These are phyloP conservation scores for Alternaria hordeiaustralica DNA, from an alignment of 2,329 filamentous ascomycete species.

Conservation along the genomic window DNA sequence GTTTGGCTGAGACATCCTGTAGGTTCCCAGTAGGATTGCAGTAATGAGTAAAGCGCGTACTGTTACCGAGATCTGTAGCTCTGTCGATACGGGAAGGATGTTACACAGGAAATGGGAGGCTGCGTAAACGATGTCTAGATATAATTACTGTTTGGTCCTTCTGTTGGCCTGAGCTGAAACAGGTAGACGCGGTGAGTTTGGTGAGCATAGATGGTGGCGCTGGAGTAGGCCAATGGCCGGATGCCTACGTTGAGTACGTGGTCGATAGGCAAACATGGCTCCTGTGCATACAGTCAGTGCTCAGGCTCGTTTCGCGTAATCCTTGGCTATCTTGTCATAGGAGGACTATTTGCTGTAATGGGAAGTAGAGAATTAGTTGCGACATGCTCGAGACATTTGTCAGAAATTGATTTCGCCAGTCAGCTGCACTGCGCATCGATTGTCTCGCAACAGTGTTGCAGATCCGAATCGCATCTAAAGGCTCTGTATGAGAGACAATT, in stretches of 20 bases:
- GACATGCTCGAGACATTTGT: not conserved
- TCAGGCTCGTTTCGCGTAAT: not conserved
- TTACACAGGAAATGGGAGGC: constrained; percentile 27
- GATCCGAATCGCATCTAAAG: not conserved
- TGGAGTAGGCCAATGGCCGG: constrained; percentile 11
- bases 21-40: not conserved
- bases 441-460: not conserved
- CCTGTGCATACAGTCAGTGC: not conserved
- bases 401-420: not conserved
- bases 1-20: constrained; percentile 30
- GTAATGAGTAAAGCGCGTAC: not conserved
- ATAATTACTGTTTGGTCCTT: constrained; percentile 24
- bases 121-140: constrained; percentile 24
- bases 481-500: not conserved
- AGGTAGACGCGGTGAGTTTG: constrained; percentile 16
- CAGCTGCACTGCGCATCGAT: not conserved
- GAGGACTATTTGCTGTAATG: not conserved
- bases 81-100: constrained; percentile 11
- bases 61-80: constrained; percentile 4
- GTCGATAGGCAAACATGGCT: constrained; percentile 12
- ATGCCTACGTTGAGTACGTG: constrained; percentile 7
- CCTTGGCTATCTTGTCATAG: not conserved
- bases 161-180: constrained; percentile 31
- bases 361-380: not conserved
- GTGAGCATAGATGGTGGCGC: constrained; percentile 8